phyloP scores from a whole-genome alignment of 371 early-diverging fungal genomes.

The Mucor irregularis region DNA sequence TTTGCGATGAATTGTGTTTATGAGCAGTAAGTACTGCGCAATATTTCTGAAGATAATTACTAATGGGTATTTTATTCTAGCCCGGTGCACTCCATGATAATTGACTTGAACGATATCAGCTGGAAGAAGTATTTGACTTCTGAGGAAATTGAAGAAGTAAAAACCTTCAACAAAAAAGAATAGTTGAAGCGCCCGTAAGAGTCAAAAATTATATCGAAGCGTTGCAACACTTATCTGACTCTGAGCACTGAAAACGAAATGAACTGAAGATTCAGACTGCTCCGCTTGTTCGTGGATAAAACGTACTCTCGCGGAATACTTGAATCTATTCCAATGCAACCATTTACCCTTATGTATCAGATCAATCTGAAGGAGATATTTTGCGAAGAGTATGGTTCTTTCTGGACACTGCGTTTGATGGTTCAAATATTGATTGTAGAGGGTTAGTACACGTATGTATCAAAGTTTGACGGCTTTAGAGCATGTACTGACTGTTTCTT shows the following conservation, averaged over 20 bases:
- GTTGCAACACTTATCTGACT: constrained; percentile 1
- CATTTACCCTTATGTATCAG: constrained; percentile 2
- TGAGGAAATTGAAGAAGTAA: constrained; percentile 11
- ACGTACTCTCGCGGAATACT: constrained; percentile 4
- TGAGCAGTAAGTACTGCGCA: constrained; percentile 11
- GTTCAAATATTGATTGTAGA: constrained; percentile 5
- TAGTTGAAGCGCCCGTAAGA: background rate
- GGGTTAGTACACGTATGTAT: constrained; percentile 7
- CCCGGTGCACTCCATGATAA: constrained; percentile 11
- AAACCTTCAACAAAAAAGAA: constrained; percentile 3
- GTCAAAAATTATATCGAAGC: constrained; percentile 9
- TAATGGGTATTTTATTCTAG: constrained; percentile 10
- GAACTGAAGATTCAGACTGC: constrained; percentile 6
- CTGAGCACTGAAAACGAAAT: constrained; percentile 4
- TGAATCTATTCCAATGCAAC: constrained; percentile 10
- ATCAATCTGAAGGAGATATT: constrained; percentile 17
- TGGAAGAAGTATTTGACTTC: constrained; percentile 13
- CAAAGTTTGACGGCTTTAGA: constrained; percentile 4
- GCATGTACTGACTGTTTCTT: constrained; percentile 4
- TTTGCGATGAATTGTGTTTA: constrained; percentile 9
- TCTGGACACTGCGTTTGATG: constrained; percentile 5
- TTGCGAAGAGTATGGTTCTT: background rate
- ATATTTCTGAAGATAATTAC: constrained; percentile 11
- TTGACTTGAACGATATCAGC: constrained; percentile 11
- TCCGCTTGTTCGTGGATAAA: constrained; percentile 7